phyloP scores from a whole-genome alignment of 805 yeast genomes.

The Scheffersomyces ergatensis region DNA sequence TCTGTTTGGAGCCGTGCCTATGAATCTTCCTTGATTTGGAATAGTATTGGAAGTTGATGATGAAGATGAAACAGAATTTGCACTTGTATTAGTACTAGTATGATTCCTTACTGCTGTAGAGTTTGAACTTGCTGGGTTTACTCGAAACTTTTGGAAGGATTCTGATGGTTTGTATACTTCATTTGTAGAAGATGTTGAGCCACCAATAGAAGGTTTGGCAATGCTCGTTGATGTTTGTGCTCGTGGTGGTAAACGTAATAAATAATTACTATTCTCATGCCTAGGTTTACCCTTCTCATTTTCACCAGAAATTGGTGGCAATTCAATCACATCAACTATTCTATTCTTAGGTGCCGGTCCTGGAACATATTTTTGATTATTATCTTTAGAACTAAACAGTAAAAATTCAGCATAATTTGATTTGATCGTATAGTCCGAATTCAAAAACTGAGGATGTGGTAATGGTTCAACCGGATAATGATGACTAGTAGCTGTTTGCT shows the following conservation, averaged over 20 bases:
- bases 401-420: constrained; percentile 28
- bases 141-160: neutral
- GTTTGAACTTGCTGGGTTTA: neutral
- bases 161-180: neutral
- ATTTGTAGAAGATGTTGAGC: neutral
- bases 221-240: neutral
- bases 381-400: constrained; percentile 22
- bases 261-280: neutral
- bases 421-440: constrained; percentile 26
- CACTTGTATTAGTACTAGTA: neutral
- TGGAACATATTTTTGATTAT: neutral
- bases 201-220: neutral
- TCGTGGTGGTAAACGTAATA: neutral
- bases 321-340: constrained; percentile 9
- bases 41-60: neutral
- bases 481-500: constrained; percentile 9
- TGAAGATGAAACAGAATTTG: constrained; percentile 1
- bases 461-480: constrained; percentile 16
- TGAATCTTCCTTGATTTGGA: constrained; percentile 4
- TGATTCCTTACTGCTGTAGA: neutral
- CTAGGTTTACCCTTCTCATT: neutral
- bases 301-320: constrained; percentile 6
- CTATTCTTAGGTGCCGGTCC: constrained; percentile 7
- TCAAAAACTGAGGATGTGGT: constrained; percentile 29
- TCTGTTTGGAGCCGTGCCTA: constrained; percentile 5